Evolutionary conservation across 352 stramenopile species (phyloP), one percentile per base, ranked within the genome.

Genomic region (Globisporangium apiculatum): DNA sequence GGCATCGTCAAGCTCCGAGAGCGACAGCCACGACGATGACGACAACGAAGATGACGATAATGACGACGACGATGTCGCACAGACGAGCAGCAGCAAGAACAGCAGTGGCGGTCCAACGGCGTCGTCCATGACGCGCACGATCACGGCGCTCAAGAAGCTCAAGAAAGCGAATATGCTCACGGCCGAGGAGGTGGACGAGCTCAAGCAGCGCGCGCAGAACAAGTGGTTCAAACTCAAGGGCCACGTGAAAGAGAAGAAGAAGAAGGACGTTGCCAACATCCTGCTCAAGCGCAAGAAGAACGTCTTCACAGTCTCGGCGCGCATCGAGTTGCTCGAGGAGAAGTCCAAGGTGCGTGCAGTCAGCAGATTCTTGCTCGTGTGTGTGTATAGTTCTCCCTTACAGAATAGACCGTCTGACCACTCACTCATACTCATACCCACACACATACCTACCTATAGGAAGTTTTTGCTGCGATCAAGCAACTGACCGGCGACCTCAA

Each of bases 211-310:
- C 35, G 69, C 76, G 12, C 75, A 82, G 45, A 63, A 80, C 15
- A 89, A 89, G 45, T 89, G 79, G 79, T 86, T 81, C 59, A 76
- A 82, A 15, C 58, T 89, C 43, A 82, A 83, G 56, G 77, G 76
- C 10, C 79, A 89, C 62, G 63, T 89, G 37, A 86, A 87, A 51
- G 79, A 89, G 47, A 87, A 89, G 47, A 75, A 86, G 49, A 89
- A 89, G 57, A 87, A 87, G 50, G 77, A 87, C 38, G 67, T 87
- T 11, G 71, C 76, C 5, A 89, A 86, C 46, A 89, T 89, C 51
- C 41, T 87, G 40, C 70, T 89, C 49, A 89, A 86, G 61, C 79
- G 79, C 53, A 89, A 89, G 66, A 89, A 89, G 49, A 89, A 87
- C 17, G 76, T 89, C 4, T 89, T 89, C 52, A 89, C 79, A 1